These are phyloP conservation scores for Aspergillus calidoustus DNA, from an alignment of 2,329 filamentous ascomycete species.

Conservation along the genomic window DNA sequence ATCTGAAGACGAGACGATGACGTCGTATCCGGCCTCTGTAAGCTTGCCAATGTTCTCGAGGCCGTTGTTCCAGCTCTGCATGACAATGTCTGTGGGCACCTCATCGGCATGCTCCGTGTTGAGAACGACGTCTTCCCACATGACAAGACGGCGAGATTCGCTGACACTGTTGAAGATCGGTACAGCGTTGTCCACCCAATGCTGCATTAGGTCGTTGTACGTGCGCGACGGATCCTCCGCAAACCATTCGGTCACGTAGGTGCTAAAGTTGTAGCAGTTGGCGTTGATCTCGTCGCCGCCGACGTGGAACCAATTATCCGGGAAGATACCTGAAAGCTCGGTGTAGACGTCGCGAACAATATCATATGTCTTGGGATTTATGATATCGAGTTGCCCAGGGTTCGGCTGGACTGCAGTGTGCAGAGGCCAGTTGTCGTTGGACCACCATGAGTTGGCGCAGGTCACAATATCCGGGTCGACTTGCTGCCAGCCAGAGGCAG, in stretches of 20 bases:
- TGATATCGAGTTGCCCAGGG: slow-evolving; percentile 61
- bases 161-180: slow-evolving; percentile 54
- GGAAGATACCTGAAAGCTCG: slow-evolving; percentile 56
- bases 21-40: slow-evolving; percentile 55
- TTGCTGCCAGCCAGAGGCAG: slow-evolving; percentile 60
- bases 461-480: slow-evolving; percentile 61
- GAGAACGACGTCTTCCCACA: slow-evolving; percentile 62
- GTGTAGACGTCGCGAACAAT: slow-evolving; percentile 59
- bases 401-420: slow-evolving; percentile 63
- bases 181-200: slow-evolving; percentile 58
- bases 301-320: slow-evolving; percentile 60
- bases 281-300: slow-evolving; percentile 61
- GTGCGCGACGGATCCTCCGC: slow-evolving; percentile 54
- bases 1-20: slow-evolving; percentile 61
- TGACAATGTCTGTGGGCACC: slow-evolving; percentile 56
- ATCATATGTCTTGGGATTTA: slow-evolving; percentile 61
- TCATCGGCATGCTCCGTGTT: slow-evolving; percentile 50
- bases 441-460: slow-evolving; percentile 64
- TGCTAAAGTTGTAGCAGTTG: slow-evolving; percentile 63
- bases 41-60: slow-evolving; percentile 57
- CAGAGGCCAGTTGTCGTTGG: slow-evolving; percentile 59
- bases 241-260: slow-evolving; percentile 55
- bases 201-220: slow-evolving; percentile 58
- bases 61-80: slow-evolving; percentile 62
- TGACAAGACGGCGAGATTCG: slow-evolving; percentile 57